These are phyloP conservation scores for Coniochaeta prunicola DNA, from an alignment of 2,329 filamentous ascomycete species.

Conservation along the genomic window DNA sequence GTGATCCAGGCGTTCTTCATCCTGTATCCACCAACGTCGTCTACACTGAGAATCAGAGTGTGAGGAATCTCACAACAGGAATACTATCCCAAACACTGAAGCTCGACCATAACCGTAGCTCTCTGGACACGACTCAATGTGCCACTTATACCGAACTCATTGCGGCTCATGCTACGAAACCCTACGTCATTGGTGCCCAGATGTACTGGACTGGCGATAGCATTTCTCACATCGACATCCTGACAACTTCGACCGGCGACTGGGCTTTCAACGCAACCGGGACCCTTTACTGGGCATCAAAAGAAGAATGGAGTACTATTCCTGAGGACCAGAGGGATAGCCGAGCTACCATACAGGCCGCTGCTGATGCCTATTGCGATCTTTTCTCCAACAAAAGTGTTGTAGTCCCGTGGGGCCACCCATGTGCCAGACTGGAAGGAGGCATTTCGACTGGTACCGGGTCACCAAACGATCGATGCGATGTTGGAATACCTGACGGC, in stretches of 20 bases:
- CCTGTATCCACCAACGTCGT: constrained; percentile 5
- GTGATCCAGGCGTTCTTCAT: constrained; percentile 11
- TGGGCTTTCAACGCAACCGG: constrained; percentile 29
- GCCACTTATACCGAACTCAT: constrained; percentile 30
- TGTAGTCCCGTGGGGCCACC: constrained; percentile 22
- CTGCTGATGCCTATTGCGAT: constrained; percentile 24
- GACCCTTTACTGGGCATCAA: constrained; percentile 23
- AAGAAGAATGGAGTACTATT: constrained; percentile 24
- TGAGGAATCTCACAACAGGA: background rate
- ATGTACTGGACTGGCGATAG: constrained; percentile 1
- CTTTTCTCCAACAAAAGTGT: constrained; percentile 20
- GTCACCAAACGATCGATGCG: constrained; percentile 7
- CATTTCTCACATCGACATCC: constrained; percentile 19
- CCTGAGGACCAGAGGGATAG: constrained; percentile 20
- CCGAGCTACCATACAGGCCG: constrained; percentile 23
- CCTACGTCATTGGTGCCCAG: constrained; percentile 28
- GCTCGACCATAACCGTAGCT: constrained; percentile 26
- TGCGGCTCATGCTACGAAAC: constrained; percentile 17
- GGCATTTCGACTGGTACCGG: constrained; percentile 12
- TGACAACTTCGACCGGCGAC: constrained; percentile 25
- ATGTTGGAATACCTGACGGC: constrained; percentile 5
- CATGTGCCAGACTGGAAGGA: constrained; percentile 18
- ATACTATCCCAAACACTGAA: constrained; percentile 12
- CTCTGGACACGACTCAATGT: constrained; percentile 25
- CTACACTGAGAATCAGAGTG: constrained; percentile 11